A percentile compares a stretch with the other conserved stretches of the same genome.
Conservation (phyloP, 2,329 filamentous ascomycete species). For the Stachybotrys chlorohalonatus region DNA sequence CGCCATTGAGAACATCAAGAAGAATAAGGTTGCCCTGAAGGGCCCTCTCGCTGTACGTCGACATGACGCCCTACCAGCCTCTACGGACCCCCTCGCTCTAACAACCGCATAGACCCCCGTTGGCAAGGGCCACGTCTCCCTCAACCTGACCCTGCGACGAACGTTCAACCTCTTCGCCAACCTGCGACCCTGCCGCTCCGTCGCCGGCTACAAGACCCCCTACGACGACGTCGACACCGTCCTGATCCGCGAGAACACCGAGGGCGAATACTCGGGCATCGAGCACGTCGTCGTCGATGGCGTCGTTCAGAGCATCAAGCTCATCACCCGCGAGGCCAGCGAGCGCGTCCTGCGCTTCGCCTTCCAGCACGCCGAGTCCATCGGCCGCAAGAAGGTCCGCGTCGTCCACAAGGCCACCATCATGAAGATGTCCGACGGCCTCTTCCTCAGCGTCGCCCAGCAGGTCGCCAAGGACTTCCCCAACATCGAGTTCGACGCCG, state of each 20-base stretch:
- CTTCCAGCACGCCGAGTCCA: slow-evolving; percentile 92
- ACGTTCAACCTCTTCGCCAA: slow-evolving; percentile 99
- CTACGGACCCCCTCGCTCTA: neutral
- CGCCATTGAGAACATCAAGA: slow-evolving; percentile 86
- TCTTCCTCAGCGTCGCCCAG: slow-evolving; percentile 83
- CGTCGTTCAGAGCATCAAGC: slow-evolving; percentile 98
- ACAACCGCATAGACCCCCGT: slow-evolving; percentile 62
- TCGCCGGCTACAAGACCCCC: slow-evolving; percentile 95
- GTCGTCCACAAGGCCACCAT: slow-evolving; percentile 99
- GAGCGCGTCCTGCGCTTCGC: slow-evolving; percentile 95
- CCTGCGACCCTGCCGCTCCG: slow-evolving; percentile 92
- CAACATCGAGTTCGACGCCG: slow-evolving; percentile 89
- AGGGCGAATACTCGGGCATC: slow-evolving; percentile 98
- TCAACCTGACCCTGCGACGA: slow-evolving; percentile 95
- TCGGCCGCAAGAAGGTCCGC: slow-evolving; percentile 93
- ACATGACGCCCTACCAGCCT: neutral
- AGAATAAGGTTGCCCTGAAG: slow-evolving; percentile 97
- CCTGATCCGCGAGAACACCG: slow-evolving; percentile 98
- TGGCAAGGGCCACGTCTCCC: slow-evolving; percentile 97
- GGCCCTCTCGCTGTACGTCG: slow-evolving; percentile 79
- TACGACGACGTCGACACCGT: slow-evolving; percentile 97
- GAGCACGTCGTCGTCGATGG: slow-evolving; percentile 97
- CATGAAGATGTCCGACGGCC: slow-evolving; percentile 99
- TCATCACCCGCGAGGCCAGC: slow-evolving; percentile 89
- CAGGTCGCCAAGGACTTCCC: slow-evolving; percentile 94